Evolutionary conservation across 148 eudicot species (phyloP).

Genomic region (Rhododendron griersonianum): DNA sequence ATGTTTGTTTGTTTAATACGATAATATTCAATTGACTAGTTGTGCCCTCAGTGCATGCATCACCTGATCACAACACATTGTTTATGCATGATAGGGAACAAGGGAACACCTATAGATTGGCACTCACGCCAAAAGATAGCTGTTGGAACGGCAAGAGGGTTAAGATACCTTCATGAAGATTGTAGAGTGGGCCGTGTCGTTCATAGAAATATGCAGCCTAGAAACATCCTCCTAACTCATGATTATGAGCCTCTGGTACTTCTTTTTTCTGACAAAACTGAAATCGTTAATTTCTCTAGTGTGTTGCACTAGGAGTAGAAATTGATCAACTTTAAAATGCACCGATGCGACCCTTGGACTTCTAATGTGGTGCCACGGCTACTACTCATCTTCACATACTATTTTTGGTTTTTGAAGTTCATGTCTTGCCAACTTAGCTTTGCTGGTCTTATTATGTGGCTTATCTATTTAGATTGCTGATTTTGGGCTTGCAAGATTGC

Average conservation of each 20-base stretch:
- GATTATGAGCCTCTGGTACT: conserved; percentile 87
- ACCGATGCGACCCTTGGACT: background rate
- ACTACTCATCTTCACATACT: background rate
- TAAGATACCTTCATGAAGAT: conserved; percentile 90
- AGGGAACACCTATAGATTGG: conserved; percentile 46
- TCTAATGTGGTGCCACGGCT: background rate
- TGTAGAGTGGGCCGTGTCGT: conserved; percentile 87
- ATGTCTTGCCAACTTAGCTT: background rate
- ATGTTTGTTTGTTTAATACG: background rate
- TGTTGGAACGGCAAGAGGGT: conserved; percentile 80
- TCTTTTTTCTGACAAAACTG: background rate
- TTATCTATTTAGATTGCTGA: conserved; percentile 59
- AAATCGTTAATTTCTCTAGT: background rate
- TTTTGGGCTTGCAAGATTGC: conserved; percentile 81
- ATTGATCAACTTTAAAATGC: background rate
- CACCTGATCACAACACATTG: background rate
- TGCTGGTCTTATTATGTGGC: background rate
- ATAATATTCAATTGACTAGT: background rate
- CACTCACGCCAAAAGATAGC: conserved; percentile 59
- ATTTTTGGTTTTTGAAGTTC: background rate
- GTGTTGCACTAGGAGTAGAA: background rate
- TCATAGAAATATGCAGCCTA: conserved; percentile 81
- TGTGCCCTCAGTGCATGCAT: background rate
- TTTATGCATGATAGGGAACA: conserved; percentile 38
- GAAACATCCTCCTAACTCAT: conserved; percentile 82